Evolutionary conservation across 1,284 basidiomycete genomes (phyloP).

Genomic region (Tylopilus orsonianus): DNA sequence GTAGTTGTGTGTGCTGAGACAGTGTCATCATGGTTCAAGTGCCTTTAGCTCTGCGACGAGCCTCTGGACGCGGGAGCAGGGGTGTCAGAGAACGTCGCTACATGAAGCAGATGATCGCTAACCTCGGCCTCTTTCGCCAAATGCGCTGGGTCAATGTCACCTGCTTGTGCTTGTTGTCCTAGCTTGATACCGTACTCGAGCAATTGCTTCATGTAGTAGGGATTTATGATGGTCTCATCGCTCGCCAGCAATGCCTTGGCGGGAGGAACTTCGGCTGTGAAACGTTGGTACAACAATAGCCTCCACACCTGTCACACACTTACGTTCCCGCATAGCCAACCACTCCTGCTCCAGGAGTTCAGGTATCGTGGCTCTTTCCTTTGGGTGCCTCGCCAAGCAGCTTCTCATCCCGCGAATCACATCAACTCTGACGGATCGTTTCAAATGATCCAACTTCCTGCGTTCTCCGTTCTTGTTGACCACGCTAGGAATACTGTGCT

Average conservation of each 20-base stretch:
- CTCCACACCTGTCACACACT: conserved; percentile 16
- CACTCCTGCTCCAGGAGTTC: conserved; percentile 67
- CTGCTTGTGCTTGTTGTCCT: conserved; percentile 39
- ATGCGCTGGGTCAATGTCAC: conserved; percentile 40
- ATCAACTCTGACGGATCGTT: conserved; percentile 61
- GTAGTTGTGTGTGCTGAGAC: conserved; percentile 2
- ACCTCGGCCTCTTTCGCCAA: conserved; percentile 51
- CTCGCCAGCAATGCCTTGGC: conserved; percentile 40
- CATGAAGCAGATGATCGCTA: conserved; percentile 13
- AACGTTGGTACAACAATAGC: conserved; percentile 21
- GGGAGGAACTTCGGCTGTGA: conserved; percentile 27
- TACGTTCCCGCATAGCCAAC: conserved; percentile 59
- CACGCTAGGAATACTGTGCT: conserved; percentile 41
- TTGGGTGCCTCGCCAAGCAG: conserved; percentile 73
- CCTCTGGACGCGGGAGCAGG: conserved; percentile 24
- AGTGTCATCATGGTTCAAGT: conserved; percentile 32
- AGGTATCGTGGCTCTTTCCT: conserved; percentile 81
- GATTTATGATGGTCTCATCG: conserved; percentile 71
- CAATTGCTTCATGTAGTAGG: conserved; percentile 72
- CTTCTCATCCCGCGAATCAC: conserved; percentile 74
- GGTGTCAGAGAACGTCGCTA: background rate
- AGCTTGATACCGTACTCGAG: conserved; percentile 64
- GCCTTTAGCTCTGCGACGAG: conserved; percentile 39
- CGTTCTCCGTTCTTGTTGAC: conserved; percentile 42
- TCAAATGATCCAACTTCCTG: conserved; percentile 61